Conservation (phyloP, 208 protist genomes). For the Trypanosomatidae sp. region DNA sequence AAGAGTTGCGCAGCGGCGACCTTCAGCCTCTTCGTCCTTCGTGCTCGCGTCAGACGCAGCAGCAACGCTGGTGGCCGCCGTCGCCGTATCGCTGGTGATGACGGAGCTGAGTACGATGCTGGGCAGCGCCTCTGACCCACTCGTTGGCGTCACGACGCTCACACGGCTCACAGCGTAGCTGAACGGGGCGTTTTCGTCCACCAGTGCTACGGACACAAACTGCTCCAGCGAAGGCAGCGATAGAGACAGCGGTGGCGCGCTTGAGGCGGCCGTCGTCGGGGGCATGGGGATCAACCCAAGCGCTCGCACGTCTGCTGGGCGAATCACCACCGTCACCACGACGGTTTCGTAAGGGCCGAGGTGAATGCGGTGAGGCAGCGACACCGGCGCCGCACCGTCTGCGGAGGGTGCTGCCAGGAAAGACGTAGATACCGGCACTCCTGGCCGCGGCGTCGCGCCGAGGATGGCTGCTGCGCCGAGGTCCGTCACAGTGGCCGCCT, state of each 20-base stretch:
- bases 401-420: slow-evolving; percentile 12
- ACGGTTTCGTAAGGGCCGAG: slow-evolving; percentile 24
- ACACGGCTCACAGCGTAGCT: slow-evolving; percentile 61
- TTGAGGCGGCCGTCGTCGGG: not conserved
- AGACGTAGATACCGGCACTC: slow-evolving; percentile 10
- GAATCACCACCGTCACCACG: slow-evolving; percentile 23
- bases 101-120: slow-evolving; percentile 16
- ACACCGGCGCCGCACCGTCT: slow-evolving; percentile 10
- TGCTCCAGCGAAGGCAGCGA: slow-evolving; percentile 63
- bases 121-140: slow-evolving; percentile 27
- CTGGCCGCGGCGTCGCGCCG: not conserved
- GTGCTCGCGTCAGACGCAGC: not conserved
- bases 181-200: slow-evolving; percentile 77
- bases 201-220: slow-evolving; percentile 54
- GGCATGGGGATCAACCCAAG: not conserved
- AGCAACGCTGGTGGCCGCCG: not conserved
- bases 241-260: slow-evolving; percentile 7
- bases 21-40: not conserved
- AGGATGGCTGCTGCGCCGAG: not conserved
- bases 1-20: not conserved
- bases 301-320: slow-evolving; percentile 4
- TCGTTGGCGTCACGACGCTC: slow-evolving; percentile 37
- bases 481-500: not conserved
- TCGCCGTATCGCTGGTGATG: not conserved
- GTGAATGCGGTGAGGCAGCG: slow-evolving; percentile 24